Conservation (phyloP, 768 basidiomycete genomes). For the Mycena indigotica region DNA sequence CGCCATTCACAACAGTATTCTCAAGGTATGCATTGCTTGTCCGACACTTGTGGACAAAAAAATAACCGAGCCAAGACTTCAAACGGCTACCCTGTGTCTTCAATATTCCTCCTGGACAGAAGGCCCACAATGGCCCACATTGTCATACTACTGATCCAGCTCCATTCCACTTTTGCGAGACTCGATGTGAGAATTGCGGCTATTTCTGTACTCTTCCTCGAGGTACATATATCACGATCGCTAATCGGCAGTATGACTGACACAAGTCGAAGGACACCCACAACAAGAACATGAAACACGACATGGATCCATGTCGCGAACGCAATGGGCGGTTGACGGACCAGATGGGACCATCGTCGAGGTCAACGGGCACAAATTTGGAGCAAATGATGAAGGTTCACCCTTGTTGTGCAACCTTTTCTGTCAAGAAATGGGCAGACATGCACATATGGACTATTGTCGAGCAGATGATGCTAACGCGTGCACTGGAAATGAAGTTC, state of each 20-base stretch:
- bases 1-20: no score
- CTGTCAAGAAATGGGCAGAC: slow-evolving; percentile 57
- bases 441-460: slow-evolving; percentile 60
- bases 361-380: slow-evolving; percentile 58
- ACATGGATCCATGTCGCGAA: slow-evolving; percentile 65
- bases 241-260: no score
- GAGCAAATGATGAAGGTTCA: slow-evolving; percentile 55
- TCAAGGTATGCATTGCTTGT: slow-evolving; percentile 41
- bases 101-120: slow-evolving; percentile 44
- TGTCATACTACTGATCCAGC: slow-evolving; percentile 46
- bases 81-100: slow-evolving; percentile 55
- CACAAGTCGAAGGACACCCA: slow-evolving; percentile 58
- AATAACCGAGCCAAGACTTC: slow-evolving; percentile 40
- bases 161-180: slow-evolving; percentile 58
- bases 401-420: slow-evolving; percentile 66
- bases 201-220: slow-evolving; percentile 62
- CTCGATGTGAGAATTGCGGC: slow-evolving; percentile 54
- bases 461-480: slow-evolving; percentile 36
- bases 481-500: slow-evolving; percentile 47
- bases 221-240: slow-evolving; percentile 44
- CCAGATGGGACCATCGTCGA: slow-evolving; percentile 52
- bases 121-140: slow-evolving; percentile 50
- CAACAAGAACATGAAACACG: slow-evolving; percentile 64
- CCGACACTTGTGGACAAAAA: not conserved
- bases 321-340: slow-evolving; percentile 59